A percentile compares a stretch with the other conserved stretches of the same genome.
phyloP scores from a whole-genome alignment of 192 early-diverging fungal genomes.

The Powellomyces hirtus region DNA sequence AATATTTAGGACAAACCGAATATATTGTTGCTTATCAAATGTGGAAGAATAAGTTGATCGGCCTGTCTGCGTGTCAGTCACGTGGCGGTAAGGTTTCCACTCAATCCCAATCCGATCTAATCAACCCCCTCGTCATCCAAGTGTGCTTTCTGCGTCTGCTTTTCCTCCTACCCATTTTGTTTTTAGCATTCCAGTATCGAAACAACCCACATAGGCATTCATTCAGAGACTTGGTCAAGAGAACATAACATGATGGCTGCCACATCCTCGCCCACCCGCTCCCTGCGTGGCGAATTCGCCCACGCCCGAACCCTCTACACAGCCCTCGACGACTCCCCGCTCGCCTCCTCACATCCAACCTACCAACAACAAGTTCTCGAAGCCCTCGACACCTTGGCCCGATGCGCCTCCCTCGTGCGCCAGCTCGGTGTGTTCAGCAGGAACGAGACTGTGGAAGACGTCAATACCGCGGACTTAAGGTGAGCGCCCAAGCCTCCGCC shows the following conservation, averaged over 20 bases:
- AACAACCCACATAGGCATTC: no score
- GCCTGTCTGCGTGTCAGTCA: no score
- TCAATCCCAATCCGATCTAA: no score
- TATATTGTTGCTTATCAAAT: no score
- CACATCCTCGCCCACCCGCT: background rate
- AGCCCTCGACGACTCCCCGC: slow-evolving; percentile 39
- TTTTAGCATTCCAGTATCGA: no score
- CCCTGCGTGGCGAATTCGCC: background rate
- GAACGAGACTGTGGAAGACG: slow-evolving; percentile 88
- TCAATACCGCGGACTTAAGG: slow-evolving; percentile 76
- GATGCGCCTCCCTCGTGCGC: slow-evolving; percentile 48
- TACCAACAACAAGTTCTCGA: slow-evolving; percentile 46
- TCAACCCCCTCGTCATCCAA: no score
- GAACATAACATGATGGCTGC: background rate
- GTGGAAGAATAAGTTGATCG: no score
- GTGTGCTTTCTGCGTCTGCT: no score
- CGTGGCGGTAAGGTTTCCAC: no score
- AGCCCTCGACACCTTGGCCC: slow-evolving; percentile 45
- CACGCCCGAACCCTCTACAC: slow-evolving; percentile 1
- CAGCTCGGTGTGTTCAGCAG: slow-evolving; percentile 74
- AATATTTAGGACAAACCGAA: no score
- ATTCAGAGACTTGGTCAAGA: no score
- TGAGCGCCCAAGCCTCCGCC: slow-evolving; percentile 42
- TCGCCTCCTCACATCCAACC: slow-evolving; percentile 43
- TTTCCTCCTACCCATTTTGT: no score